phyloP scores from a whole-genome alignment of 2,329 filamentous ascomycete genomes.

The Monosporascus sp. region DNA sequence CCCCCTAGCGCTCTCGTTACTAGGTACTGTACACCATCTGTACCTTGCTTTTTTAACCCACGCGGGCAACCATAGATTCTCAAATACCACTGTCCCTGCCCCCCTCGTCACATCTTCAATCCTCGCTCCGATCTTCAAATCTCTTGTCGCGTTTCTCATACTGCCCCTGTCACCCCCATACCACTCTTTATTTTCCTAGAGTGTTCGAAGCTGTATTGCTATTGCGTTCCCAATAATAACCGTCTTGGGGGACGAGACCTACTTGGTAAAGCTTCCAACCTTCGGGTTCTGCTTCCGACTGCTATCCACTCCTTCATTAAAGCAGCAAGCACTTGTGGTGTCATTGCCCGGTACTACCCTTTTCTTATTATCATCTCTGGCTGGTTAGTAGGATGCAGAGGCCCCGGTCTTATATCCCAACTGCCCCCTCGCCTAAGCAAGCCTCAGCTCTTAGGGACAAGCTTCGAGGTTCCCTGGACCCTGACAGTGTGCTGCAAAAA shows the following conservation, averaged over 20 bases:
- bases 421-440: slow-evolving; percentile 24
- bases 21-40: slow-evolving; percentile 18
- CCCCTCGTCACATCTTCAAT: slow-evolving; percentile 21
- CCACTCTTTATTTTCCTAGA: slow-evolving; percentile 11
- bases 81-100: slow-evolving; percentile 27
- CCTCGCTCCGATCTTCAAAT: slow-evolving; percentile 26
- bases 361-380: slow-evolving; percentile 17
- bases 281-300: slow-evolving; percentile 32
- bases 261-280: slow-evolving; percentile 32
- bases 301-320: slow-evolving; percentile 24
- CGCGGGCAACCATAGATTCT: slow-evolving; percentile 9
- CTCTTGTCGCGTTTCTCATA: slow-evolving; percentile 16
- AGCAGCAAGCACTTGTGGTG: slow-evolving; percentile 24
- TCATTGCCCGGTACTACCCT: slow-evolving; percentile 27
- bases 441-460: slow-evolving; percentile 31
- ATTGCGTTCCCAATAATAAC: slow-evolving; percentile 19
- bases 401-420: slow-evolving; percentile 27
- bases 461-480: slow-evolving; percentile 35
- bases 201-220: slow-evolving; percentile 14
- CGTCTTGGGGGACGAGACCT: slow-evolving; percentile 22
- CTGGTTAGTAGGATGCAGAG: slow-evolving; percentile 18
- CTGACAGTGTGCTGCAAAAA: slow-evolving; percentile 41
- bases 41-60: slow-evolving; percentile 20
- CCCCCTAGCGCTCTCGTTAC: too few species aligned
- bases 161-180: slow-evolving; percentile 20